phyloP scores from a whole-genome alignment of 179 eudicot genomes.

The Spergularia azorica region DNA sequence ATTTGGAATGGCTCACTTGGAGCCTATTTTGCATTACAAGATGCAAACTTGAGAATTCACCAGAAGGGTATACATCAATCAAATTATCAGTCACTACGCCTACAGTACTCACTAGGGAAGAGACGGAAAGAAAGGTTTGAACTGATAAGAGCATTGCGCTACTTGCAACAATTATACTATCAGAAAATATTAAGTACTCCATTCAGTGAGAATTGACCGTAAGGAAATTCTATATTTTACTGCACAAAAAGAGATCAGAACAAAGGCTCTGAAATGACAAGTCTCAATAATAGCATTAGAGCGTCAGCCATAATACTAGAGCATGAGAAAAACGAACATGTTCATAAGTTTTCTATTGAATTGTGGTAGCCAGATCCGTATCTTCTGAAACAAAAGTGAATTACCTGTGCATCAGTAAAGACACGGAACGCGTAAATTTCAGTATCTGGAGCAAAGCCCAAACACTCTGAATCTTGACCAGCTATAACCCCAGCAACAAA shows the following conservation, averaged over 20 bases:
- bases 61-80: background rate
- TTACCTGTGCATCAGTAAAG: slow-evolving; percentile 99
- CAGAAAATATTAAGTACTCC: background rate
- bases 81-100: background rate
- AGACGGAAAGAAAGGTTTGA: background rate
- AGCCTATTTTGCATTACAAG: background rate
- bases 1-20: background rate
- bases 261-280: background rate
- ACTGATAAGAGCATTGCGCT: background rate
- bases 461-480: slow-evolving; percentile 88
- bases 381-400: slow-evolving; percentile 29
- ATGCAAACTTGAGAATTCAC: background rate
- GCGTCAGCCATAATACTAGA: background rate
- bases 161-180: background rate
- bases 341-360: background rate
- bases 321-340: background rate
- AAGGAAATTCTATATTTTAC: background rate
- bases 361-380: background rate
- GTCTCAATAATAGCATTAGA: background rate
- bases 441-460: slow-evolving; percentile 96
- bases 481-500: slow-evolving; percentile 98
- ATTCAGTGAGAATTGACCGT: background rate
- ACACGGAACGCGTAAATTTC: slow-evolving; percentile 97
- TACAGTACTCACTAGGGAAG: background rate
- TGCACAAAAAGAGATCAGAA: background rate